phyloP scores from a whole-genome alignment of 2,329 filamentous ascomycete genomes.

The Ceratocystis cubensis region DNA sequence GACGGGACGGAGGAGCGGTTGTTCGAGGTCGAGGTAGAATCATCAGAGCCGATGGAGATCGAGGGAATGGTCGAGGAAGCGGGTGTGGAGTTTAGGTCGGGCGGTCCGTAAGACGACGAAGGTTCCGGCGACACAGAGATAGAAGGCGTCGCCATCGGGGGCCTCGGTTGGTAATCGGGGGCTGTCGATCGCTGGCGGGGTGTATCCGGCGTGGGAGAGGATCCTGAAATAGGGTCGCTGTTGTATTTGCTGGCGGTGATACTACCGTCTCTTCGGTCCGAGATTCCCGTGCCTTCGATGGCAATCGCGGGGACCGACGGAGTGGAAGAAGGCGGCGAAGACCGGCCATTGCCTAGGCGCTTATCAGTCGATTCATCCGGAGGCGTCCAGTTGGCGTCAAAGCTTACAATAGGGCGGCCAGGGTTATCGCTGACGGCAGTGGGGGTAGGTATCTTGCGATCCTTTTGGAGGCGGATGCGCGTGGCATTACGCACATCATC shows the following conservation, averaged over 20 bases:
- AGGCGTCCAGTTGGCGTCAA: constrained; percentile 71
- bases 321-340: constrained; percentile 20
- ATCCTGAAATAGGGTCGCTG: constrained; percentile 3
- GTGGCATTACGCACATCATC: constrained; percentile 86
- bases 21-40: background rate
- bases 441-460: constrained; percentile 79
- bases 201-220: constrained; percentile 1
- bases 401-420: constrained; percentile 93
- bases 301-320: constrained; percentile 9
- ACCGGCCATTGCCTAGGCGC: constrained; percentile 31
- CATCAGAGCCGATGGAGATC: constrained; percentile 14
- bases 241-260: background rate
- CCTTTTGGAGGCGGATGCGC: constrained; percentile 65
- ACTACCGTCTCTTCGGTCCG: constrained; percentile 6
- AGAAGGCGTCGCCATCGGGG: constrained; percentile 36
- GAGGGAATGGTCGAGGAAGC: constrained; percentile 13
- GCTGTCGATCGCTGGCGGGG: background rate
- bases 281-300: constrained; percentile 11
- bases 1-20: constrained; percentile 31
- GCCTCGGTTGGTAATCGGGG: background rate
- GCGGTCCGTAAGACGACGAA: constrained; percentile 25
- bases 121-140: constrained; percentile 41
- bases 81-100: constrained; percentile 11
- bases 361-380: constrained; percentile 58
- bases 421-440: constrained; percentile 82